A percentile compares a stretch with the other conserved stretches of the same genome.
These are phyloP conservation scores for Neonothopanus nambi DNA, from an alignment of 1,284 basidiomycete genomes.

Conservation along the genomic window DNA sequence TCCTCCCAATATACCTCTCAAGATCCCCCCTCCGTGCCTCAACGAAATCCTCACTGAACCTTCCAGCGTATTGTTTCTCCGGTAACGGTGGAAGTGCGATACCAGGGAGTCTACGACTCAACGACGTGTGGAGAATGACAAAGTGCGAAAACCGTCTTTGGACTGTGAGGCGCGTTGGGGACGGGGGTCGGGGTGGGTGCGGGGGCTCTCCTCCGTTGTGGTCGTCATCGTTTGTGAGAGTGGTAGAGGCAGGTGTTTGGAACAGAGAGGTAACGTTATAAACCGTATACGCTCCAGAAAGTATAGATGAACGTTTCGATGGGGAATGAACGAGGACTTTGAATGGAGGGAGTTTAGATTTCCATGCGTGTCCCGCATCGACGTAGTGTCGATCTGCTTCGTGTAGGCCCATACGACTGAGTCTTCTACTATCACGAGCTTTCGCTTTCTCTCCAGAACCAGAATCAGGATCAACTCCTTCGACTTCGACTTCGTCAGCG, in stretches of 20 bases:
- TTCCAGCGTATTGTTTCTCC: slow-evolving; percentile 79
- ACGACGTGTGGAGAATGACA: slow-evolving; percentile 69
- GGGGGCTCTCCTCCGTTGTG: not conserved
- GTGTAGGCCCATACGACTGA: slow-evolving; percentile 39
- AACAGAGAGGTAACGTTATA: slow-evolving; percentile 81
- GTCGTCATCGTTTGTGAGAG: slow-evolving; percentile 8
- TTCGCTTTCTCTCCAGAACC: not conserved
- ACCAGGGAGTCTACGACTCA: slow-evolving; percentile 68
- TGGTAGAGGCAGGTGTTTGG: slow-evolving; percentile 32
- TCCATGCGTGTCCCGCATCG: slow-evolving; percentile 75
- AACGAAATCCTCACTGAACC: slow-evolving; percentile 80
- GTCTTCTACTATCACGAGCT: slow-evolving; percentile 30
- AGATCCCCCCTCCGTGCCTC: slow-evolving; percentile 80
- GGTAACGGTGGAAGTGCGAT: slow-evolving; percentile 81
- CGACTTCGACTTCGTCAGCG: slow-evolving; percentile 36
- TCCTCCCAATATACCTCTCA: slow-evolving; percentile 70
- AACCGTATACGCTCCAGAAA: slow-evolving; percentile 73
- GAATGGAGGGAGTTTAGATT: slow-evolving; percentile 69
- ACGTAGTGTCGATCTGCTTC: slow-evolving; percentile 73
- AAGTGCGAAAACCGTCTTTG: slow-evolving; percentile 85
- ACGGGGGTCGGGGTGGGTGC: slow-evolving; percentile 29
- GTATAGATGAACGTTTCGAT: slow-evolving; percentile 62
- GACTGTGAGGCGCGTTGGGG: slow-evolving; percentile 65
- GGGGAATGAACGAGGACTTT: slow-evolving; percentile 79
- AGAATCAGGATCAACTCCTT: slow-evolving; percentile 28